Base-by-base conservation (phyloP, 1,284 basidiomycete genomes). In the Leccinum pachyderme region DNA sequence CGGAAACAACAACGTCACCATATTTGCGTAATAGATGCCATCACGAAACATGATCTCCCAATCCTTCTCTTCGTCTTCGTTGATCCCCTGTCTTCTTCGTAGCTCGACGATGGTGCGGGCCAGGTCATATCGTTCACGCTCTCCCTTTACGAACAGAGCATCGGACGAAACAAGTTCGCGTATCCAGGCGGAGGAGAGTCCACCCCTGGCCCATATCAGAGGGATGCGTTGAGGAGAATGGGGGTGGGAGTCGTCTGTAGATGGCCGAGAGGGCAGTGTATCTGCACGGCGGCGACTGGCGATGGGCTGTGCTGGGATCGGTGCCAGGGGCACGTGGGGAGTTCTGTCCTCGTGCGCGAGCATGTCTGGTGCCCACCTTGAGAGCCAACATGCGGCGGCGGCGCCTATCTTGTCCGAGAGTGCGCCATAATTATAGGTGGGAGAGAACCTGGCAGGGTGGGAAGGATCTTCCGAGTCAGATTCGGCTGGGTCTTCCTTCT, bases 331-430 rank as follows among this genome's bases (percentile, higher is more conserved):
- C 22, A 49, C 37, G 54, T 54, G 49, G 27, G 62, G 53, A 12
- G 69, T 65, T 33, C 73, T 72, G 58, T 83, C 77, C 69, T 96
- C 93, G 50, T 82, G 79, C 11, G 71, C 68, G 44, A 96, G 78
- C 54, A 95, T 79, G 67, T 96, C 93, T 18, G 75, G 71, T 0
- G 88, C 92, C 93, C 94, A 97, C 35, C 91, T 80, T 0, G 87
- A 80, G 11, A 96, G 78, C 93, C 94, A 98, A 69, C 90, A 93
- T 5, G 84, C 83, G 61, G 88, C 89, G 0, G 92, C 89, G 72
- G 96, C 93, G 27, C 94, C 94, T 58, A 97, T 91, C 74, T 93
- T 95, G 72, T 94, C 85, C 0, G 90, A 91, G 5, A 92, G 79
- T 24, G 83, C 78, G 24, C 94, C 95, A 66, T 95, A 95, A 66